Conservation (phyloP, 345 rosid genomes). For the Hypericum androsaemum region DNA sequence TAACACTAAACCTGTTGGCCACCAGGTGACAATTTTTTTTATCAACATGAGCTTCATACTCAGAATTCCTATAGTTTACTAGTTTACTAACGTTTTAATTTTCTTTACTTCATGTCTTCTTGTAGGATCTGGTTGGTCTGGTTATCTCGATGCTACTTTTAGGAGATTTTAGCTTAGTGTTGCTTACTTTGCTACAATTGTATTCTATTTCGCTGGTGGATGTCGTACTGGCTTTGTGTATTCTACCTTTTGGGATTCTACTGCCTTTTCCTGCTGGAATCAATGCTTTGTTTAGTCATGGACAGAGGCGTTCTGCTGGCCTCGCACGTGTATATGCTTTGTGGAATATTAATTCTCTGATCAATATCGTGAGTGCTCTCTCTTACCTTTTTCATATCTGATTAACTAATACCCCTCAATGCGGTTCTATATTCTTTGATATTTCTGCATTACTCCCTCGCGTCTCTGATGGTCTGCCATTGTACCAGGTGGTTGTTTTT, state of each 20-base stretch:
- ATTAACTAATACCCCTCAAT: not conserved
- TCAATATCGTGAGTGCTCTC: slow-evolving; percentile 66
- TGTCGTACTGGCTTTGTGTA: slow-evolving; percentile 73
- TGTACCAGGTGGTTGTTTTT: slow-evolving; percentile 68
- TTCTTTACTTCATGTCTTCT: slow-evolving; percentile 10
- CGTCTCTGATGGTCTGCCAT: not conserved
- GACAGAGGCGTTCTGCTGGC: slow-evolving; percentile 95
- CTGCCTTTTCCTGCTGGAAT: slow-evolving; percentile 98
- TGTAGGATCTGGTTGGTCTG: slow-evolving; percentile 98
- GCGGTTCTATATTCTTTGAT: not conserved
- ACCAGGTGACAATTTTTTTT: slow-evolving; percentile 49
- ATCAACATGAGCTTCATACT: not conserved
- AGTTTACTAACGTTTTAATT: not conserved
- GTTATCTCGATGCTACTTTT: slow-evolving; percentile 90
- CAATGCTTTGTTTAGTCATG: slow-evolving; percentile 95
- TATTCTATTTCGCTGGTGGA: slow-evolving; percentile 85
- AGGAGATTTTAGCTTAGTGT: slow-evolving; percentile 98
- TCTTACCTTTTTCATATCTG: not conserved
- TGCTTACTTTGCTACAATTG: slow-evolving; percentile 91
- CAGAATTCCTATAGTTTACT: not conserved
- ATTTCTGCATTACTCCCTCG: not conserved
- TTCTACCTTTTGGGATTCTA: slow-evolving; percentile 86
- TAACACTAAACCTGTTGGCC: slow-evolving; percentile 97
- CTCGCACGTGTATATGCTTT: slow-evolving; percentile 89
- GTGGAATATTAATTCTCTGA: slow-evolving; percentile 82